Base-by-base conservation (phyloP, 2,329 filamentous ascomycete species). In the Ophiostoma sp. region DNA sequence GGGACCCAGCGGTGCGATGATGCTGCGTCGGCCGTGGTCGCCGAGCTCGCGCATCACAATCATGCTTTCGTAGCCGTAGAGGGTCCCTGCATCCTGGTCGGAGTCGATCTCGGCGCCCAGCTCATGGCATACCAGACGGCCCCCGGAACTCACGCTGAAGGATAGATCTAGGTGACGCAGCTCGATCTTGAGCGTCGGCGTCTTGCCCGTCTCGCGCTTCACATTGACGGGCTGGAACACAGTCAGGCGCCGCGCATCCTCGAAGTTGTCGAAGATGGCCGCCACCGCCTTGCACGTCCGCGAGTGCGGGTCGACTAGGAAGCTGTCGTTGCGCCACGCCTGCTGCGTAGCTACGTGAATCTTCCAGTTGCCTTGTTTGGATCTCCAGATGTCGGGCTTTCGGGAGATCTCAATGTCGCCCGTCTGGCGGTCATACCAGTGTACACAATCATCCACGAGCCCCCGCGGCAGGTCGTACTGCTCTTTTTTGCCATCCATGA, bases 21-120 rank as follows among this genome's bases (percentile, higher is more conserved):
- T 76, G 42, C 80, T 86, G 9, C 82, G 81, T 1, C 68, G 65
- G 0, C 67, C 72, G 58, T 84, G 11, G 4, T 71, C 81, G 0
- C 71, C 68, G 0, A 73, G 66, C n/a, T 83, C 81, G 0, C 81
- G 78, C 14, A 89, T 75, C 0, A 90, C 81, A 4, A 89, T 75
- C 73, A 84, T 88, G 74, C 83, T 87, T 1, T 76, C 69, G 0
- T 90, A 76, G 0, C 88, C 88, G 69, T 89, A 83, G 72, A 84
- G 81, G 0, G 85, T 85, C 0, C 87, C 88, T 0, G 82, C 76
- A 66, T 89, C 83, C 72, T 91, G 89, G 8, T 84, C 71, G 0
- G 75, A 73, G 66, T 88, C 85, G 0, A 91, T 77, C 58, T 84
- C 80, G 0, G 82, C 78, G 0, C 75, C 74, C 0, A 89, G 78